Base-by-base conservation (phyloP, 2,329 filamentous ascomycete species). In the Fusarium ambrosium region DNA sequence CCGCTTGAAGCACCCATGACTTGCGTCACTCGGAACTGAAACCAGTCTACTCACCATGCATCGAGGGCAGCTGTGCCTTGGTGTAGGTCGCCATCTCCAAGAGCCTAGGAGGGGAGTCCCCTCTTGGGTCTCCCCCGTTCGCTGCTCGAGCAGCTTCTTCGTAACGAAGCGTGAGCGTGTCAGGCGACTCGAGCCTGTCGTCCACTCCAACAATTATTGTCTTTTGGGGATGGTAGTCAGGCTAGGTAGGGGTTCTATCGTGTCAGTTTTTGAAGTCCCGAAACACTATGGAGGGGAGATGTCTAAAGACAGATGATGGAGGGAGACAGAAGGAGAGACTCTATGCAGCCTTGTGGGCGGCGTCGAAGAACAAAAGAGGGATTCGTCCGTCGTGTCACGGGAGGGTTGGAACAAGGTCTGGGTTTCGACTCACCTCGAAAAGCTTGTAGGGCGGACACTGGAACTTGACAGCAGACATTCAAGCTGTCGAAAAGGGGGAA, bases 31-130 rank as follows among this genome's bases (percentile, higher is more conserved):
- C 7, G 67, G 24, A 32, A 24, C 48, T 24, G 14, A 18, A 16
- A 18, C 11, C 22, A 16, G 11, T 62, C 24, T 34, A 92, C 94
- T 86, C 87, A 97, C 95, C 93, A 85, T 96, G 93, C 86, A 95
- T 90, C 83, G 92, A 93, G 83, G 92, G 88, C 84, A 92, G 88
- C 83, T 93, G 91, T 69, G 91, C 85, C 85, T 97, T 97, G 88
- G 95, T 95, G 85, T 92, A 92, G 84, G 84, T 78, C 56, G 84
- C 83, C 84, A 85, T 85, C 18, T 83, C 79, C 29, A 82, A 78
- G 58, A 82, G 72, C 74, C 77, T 78, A 72, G 81, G 87, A 81
- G 88, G 87, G 85, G 86, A 90, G 85, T 87, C 90, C 87, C 87
- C 86, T 79, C 83, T 84, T 82, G 85, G 85, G 83, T 85, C 86